Conservation (phyloP, 441 rosid species). For the Adansonia madagascariensis region DNA sequence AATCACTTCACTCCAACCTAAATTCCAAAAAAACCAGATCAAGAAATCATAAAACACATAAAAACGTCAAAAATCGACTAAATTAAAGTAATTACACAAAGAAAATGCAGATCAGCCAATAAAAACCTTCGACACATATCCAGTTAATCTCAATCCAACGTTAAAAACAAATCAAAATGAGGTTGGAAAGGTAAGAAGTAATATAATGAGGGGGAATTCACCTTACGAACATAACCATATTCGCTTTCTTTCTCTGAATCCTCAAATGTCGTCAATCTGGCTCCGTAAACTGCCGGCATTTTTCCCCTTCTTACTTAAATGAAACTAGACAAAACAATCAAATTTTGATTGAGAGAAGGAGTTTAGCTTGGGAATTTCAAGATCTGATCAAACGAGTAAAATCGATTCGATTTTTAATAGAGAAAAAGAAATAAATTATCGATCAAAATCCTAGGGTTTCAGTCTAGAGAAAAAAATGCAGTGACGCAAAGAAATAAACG, state of each 20-base stretch:
- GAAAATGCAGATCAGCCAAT: background rate
- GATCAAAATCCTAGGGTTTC: conserved; percentile 25
- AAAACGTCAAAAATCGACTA: background rate
- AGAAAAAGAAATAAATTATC: conserved; percentile 7
- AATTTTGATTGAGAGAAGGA: background rate
- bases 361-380: conserved; percentile 12
- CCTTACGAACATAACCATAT: conserved; percentile 99
- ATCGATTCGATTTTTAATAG: conserved; percentile 4
- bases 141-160: background rate
- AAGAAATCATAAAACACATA: background rate
- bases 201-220: conserved; percentile 26
- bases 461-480: conserved; percentile 11
- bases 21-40: conserved; percentile 21
- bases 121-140: background rate
- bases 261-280: conserved; percentile 91
- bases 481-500: conserved; percentile 13
- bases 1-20: background rate
- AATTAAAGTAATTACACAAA: background rate
- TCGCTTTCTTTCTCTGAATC: conserved; percentile 99
- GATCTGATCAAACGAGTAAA: conserved; percentile 37
- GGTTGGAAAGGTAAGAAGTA: background rate
- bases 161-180: background rate
- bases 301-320: conserved; percentile 25
- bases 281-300: conserved; percentile 92
- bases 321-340: conserved; percentile 2